Evolutionary conservation across 1,139 yeast genomes (phyloP).

Genomic region (Yamadazyma pseudoaaseri): DNA sequence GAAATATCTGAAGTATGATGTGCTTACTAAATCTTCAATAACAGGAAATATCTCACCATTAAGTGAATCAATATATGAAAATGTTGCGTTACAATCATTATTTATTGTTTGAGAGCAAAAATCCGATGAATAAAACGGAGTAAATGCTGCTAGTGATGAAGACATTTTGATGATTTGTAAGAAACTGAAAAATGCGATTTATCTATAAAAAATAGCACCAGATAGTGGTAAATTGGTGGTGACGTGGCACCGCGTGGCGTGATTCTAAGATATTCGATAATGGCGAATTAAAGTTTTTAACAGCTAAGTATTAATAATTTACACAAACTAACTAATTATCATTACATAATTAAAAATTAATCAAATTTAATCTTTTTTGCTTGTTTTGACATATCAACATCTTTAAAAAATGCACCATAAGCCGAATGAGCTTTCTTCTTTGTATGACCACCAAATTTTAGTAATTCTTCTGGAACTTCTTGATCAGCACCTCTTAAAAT

Average conservation of each 20-base stretch:
- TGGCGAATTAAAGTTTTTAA: too few species aligned
- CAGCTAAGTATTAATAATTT: too few species aligned
- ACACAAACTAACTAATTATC: too few species aligned
- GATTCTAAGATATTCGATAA: background rate
- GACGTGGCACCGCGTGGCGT: constrained; percentile 1
- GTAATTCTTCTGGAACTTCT: constrained; percentile 92
- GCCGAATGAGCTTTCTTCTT: constrained; percentile 96
- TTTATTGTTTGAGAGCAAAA: constrained; percentile 49
- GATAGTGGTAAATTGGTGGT: background rate
- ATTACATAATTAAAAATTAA: constrained; percentile 16
- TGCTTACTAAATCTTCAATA: constrained; percentile 55
- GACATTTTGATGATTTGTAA: constrained; percentile 1
- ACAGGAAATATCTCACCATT: constrained; percentile 44
- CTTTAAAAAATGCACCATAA: constrained; percentile 94
- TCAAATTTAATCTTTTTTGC: constrained; percentile 90
- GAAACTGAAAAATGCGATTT: background rate
- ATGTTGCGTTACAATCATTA: constrained; percentile 48
- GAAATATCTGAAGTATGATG: constrained; percentile 81
- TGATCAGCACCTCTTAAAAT: constrained; percentile 92
- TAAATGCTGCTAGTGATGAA: constrained; percentile 14
- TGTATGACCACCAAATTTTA: constrained; percentile 96
- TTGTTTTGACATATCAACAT: constrained; percentile 81
- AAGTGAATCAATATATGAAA: constrained; percentile 41
- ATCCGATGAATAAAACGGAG: constrained; percentile 47
- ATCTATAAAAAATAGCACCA: background rate